Evolutionary conservation across 805 yeast species (phyloP), one percentile per base, ranked within the genome.

Genomic region (Nematodospora valgi): DNA sequence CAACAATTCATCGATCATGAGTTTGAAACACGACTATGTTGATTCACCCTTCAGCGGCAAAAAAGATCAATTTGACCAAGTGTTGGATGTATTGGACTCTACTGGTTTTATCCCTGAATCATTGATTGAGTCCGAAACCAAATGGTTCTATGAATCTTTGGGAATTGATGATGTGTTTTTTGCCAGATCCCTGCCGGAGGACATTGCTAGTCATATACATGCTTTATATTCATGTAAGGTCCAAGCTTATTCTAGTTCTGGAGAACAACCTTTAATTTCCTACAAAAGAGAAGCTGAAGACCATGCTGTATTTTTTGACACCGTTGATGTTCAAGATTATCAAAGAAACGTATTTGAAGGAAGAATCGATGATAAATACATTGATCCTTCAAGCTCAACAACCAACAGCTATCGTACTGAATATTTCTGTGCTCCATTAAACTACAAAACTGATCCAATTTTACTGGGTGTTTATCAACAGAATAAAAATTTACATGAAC

Each of bases 161-260:
- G 96, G 96, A 18, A 87, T 91, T 40, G 96, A 89, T 54, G 96
- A 88, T 54, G 82, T 86, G 20, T 91, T 85, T 61, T 89, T 91
- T 56, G 93, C 93, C 27, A 78, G 83, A 44, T 96, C 91, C 54
- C 68, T 85, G 4, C 83, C 89, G 10, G 78, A 74, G 35, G 85
- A 82, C 41, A 84, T 91, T 46, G 89, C 86, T 12, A 75, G 82
- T 36, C 88, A 89, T 53, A 86, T 91, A 48, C 84, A 84, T 52
- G 84, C 96, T 7, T 70, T 91, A 36, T 91, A 91, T 62, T 86
- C 96, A 22, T 89, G 97, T 38, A 93, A 93, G 58, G 75, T 93
- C 35, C 93, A 91, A 48, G 95, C 96, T 6, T 86, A 60, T 39
- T 51, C 58, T 17, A 47, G 49, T 28, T 54, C 43, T 30, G 40